Percentiles rank a stretch among this genome's conserved stretches.
phyloP scores from a whole-genome alignment of 805 yeast genomes.

The Candida krabiensis region DNA sequence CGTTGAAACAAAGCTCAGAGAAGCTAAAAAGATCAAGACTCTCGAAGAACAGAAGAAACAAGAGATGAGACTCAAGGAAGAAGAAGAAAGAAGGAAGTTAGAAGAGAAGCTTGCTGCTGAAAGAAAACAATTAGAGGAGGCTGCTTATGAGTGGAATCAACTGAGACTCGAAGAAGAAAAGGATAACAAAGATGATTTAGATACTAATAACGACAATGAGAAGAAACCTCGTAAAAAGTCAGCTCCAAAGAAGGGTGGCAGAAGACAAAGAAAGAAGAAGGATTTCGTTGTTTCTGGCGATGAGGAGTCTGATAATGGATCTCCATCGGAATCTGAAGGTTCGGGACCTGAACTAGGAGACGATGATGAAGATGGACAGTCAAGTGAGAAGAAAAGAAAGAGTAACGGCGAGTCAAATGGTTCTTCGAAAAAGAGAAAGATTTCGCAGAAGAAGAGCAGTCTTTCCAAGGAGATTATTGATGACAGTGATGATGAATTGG shows the following conservation, averaged over 20 bases:
- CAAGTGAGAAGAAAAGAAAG: slow-evolving; percentile 15
- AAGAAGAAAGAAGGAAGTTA: slow-evolving; percentile 47
- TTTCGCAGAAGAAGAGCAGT: slow-evolving; percentile 21
- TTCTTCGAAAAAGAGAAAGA: slow-evolving; percentile 3
- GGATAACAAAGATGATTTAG: slow-evolving; percentile 35
- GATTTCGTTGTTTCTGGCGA: slow-evolving; percentile 43
- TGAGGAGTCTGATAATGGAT: slow-evolving; percentile 30
- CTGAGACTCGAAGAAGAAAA: slow-evolving; percentile 34
- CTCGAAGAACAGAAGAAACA: slow-evolving; percentile 46
- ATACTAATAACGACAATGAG: slow-evolving; percentile 34
- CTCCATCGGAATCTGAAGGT: slow-evolving; percentile 15
- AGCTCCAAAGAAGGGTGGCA: slow-evolving; percentile 27
- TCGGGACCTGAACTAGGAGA: slow-evolving; percentile 11
- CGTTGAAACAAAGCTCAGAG: slow-evolving; percentile 60
- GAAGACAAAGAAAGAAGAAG: slow-evolving; percentile 19
- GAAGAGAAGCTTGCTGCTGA: slow-evolving; percentile 44
- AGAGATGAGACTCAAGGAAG: slow-evolving; percentile 45
- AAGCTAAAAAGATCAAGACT: slow-evolving; percentile 67
- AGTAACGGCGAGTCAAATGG: slow-evolving; percentile 6
- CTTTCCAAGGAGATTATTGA: slow-evolving; percentile 31
- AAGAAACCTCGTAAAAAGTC: slow-evolving; percentile 30
- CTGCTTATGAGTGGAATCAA: slow-evolving; percentile 56
- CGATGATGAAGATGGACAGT: slow-evolving; percentile 13
- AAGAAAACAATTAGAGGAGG: slow-evolving; percentile 51
- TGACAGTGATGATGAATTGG: slow-evolving; percentile 33